phyloP scores from a whole-genome alignment of 2,329 filamentous ascomycete species.

The Aspergillus hortae region DNA sequence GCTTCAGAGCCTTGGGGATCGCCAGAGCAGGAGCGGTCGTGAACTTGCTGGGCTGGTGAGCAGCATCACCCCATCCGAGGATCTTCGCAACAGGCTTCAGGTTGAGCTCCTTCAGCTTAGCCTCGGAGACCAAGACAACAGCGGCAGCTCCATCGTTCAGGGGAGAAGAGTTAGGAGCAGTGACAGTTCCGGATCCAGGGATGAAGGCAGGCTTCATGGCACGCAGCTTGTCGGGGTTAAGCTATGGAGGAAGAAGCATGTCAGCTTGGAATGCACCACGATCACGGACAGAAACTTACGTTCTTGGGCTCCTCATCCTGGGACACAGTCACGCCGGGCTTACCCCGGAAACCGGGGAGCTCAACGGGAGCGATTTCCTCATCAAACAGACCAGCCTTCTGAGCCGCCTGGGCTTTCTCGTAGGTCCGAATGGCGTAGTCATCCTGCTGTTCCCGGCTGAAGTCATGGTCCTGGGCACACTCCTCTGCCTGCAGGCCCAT shows the following conservation, averaged over 20 bases:
- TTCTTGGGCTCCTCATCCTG: slow-evolving; percentile 97
- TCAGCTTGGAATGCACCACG: too few relatives aligned
- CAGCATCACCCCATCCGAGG: slow-evolving; percentile 93
- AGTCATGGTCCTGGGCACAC: slow-evolving; percentile 77
- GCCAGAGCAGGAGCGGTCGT: slow-evolving; percentile 90
- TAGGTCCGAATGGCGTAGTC: slow-evolving; percentile 94
- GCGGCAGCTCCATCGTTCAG: slow-evolving; percentile 94
- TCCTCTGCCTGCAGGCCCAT: slow-evolving; percentile 95
- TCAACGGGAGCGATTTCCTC: slow-evolving; percentile 87
- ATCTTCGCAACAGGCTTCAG: slow-evolving; percentile 95
- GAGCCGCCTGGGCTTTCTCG: slow-evolving; percentile 85
- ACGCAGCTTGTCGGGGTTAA: slow-evolving; percentile 78
- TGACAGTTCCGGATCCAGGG: slow-evolving; percentile 76
- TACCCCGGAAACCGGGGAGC: slow-evolving; percentile 82
- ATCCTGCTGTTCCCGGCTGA: slow-evolving; percentile 84
- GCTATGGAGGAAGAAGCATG: slow-evolving; percentile 29
- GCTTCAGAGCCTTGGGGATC: slow-evolving; percentile 95
- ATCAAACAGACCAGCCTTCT: slow-evolving; percentile 75
- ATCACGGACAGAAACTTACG: slow-evolving; percentile 37
- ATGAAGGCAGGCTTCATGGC: slow-evolving; percentile 81
- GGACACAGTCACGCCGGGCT: slow-evolving; percentile 75
- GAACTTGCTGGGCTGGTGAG: slow-evolving; percentile 88
- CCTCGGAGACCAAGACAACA: slow-evolving; percentile 88
- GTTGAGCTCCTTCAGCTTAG: slow-evolving; percentile 85
- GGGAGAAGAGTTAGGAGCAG: slow-evolving; percentile 92